Evolutionary conservation across 495 filamentous ascomycete species (phyloP), one percentile per base, ranked within the genome.

Genomic region (Amorphotheca resinae): DNA sequence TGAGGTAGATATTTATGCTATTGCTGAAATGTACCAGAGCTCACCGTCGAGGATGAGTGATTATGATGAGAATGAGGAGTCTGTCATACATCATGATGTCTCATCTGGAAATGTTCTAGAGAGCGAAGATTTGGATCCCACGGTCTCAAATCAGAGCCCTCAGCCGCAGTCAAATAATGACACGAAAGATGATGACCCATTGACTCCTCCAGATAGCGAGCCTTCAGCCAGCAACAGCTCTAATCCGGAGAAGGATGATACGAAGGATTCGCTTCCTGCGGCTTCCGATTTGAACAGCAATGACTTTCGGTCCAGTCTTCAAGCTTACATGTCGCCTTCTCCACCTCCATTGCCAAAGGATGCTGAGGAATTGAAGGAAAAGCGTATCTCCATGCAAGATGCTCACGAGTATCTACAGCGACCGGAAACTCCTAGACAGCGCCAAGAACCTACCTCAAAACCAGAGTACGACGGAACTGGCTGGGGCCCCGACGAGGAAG

Each of bases 1-100:
- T 33, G 76, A 73, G 12, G 45, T 70, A 17, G 80, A 89, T 53
- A 65, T 87, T 17, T 85, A 84, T 50, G 68, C 73, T 14, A 79
- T 89, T 38, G 70, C 83, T n/a, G 80, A 82, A 42, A 65, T 77
- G 56, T 74, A 69, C 33, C 53, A 62, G 9, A 45, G 31, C 2
- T 32, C 50, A 6, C 46, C 50, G 15, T 53, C 50, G 15, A 33
- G 30, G 36, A 18, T 41, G 14, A 45, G 64, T 32, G 55, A 63
- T 30, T 65, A 68, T 15, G 62, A 73, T 43, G 61, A 74, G 33
- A 59, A 68, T 18, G 59, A 71, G 14, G 66, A 68, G 15, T 40
- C 38, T 14, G 11, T 33, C 5, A 61, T 63, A 38, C 59, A 59
- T 23, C 63, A 65, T 43, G 60, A 64, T 42, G 59, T 66, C 20